Evolutionary conservation across 345 rosid genomes (phyloP).

Genomic region (Sonneratia caseolaris): DNA sequence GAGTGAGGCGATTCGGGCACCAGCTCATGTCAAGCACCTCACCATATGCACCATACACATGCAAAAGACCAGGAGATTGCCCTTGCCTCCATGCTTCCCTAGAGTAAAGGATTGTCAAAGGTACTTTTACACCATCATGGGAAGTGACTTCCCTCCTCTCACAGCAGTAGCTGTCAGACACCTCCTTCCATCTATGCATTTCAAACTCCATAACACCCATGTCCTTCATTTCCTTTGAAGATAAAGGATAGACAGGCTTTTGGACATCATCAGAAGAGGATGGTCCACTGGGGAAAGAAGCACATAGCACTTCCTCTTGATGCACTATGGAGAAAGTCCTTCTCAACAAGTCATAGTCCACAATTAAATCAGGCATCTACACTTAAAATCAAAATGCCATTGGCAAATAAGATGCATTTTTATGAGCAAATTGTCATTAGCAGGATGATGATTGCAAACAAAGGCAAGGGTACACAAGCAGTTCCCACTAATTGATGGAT

Average conservation of each 20-base stretch:
- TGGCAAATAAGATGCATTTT: background rate
- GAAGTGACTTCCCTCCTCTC: constrained; percentile 64
- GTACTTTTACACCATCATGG: constrained; percentile 62
- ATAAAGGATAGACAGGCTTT: constrained; percentile 11
- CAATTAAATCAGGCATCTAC: constrained; percentile 76
- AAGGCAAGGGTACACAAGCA: background rate
- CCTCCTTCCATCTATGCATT: constrained; percentile 37
- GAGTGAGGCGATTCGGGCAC: constrained; percentile 60
- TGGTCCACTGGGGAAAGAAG: constrained; percentile 18
- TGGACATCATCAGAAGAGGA: constrained; percentile 15
- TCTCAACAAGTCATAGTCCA: constrained; percentile 70
- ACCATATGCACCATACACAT: constrained; percentile 87
- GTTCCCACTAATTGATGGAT: background rate
- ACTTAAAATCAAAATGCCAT: background rate
- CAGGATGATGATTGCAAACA: background rate
- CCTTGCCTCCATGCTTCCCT: constrained; percentile 46
- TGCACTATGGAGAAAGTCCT: constrained; percentile 42
- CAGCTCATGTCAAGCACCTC: constrained; percentile 76
- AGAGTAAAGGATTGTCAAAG: constrained; percentile 72
- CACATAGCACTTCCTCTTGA: constrained; percentile 45
- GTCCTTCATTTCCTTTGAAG: constrained; percentile 12
- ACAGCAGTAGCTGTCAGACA: constrained; percentile 50
- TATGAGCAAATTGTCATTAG: background rate
- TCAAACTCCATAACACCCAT: constrained; percentile 11
- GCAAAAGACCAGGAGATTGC: constrained; percentile 58